Percentiles rank a stretch among this genome's conserved stretches.
Evolutionary conservation across 2,329 filamentous ascomycete species (phyloP).

Genomic region (Trichoderma harzianum): DNA sequence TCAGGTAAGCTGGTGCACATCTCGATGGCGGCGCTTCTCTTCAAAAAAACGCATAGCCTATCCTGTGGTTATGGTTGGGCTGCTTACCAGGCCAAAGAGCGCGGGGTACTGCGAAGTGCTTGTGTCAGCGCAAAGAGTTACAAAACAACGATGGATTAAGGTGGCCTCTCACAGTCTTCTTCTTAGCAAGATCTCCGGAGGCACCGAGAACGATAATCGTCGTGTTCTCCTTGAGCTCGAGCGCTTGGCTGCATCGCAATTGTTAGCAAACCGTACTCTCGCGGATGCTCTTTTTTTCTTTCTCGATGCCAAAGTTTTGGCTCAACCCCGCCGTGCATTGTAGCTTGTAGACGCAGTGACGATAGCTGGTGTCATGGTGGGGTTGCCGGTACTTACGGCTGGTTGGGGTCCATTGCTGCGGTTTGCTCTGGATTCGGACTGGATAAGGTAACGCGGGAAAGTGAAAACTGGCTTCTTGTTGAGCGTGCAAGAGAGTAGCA

Average conservation of each 20-base stretch:
- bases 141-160: constrained; percentile 16
- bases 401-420: constrained; percentile 19
- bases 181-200: constrained; percentile 97
- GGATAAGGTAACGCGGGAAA: neutral
- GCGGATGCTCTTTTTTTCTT: neutral
- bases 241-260: constrained; percentile 52
- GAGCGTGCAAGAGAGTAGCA: neutral
- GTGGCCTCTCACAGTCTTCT: constrained; percentile 78
- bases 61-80: neutral
- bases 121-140: constrained; percentile 13
- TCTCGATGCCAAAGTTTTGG: neutral
- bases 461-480: neutral
- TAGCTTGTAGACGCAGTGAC: constrained; percentile 15
- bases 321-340: constrained; percentile 14
- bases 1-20: constrained; percentile 18
- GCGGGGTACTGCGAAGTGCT: constrained; percentile 71
- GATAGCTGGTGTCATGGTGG: constrained; percentile 20
- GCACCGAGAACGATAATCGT: constrained; percentile 94
- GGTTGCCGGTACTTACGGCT: constrained; percentile 17
- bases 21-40: neutral
- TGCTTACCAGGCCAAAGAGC: constrained; percentile 88
- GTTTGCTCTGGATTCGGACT: constrained; percentile 10
- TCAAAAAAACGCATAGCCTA: neutral
- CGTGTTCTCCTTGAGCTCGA: constrained; percentile 98
- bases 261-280: constrained; percentile 16